Evolutionary conservation across 495 filamentous ascomycete species (phyloP).

Genomic region (Pyronema domesticum): DNA sequence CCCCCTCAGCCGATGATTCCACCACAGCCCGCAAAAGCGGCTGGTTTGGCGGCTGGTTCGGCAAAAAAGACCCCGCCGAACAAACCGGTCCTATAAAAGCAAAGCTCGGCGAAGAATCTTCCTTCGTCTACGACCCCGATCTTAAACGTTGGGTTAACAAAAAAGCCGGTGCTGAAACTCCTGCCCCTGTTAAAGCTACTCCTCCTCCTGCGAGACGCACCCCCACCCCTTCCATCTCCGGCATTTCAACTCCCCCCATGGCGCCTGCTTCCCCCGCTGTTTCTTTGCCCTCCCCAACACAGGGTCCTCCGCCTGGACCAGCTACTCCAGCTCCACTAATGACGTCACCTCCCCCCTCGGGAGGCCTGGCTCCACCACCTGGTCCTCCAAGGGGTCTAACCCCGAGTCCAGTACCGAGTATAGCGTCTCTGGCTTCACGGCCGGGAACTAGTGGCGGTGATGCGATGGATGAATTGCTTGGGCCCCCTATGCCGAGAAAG

Average conservation of each 20-base stretch:
- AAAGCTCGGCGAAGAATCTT: constrained; percentile 85
- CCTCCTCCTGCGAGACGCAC: constrained; percentile 22
- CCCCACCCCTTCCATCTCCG: constrained; percentile 25
- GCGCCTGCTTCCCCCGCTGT: constrained; percentile 22
- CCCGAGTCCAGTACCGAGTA: neutral
- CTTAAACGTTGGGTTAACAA: constrained; percentile 98
- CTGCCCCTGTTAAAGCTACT: constrained; percentile 35
- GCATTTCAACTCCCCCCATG: constrained; percentile 19
- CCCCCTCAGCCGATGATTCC: constrained; percentile 27
- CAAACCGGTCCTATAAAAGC: constrained; percentile 56
- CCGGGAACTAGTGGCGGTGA: constrained; percentile 26
- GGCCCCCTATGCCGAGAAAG: constrained; percentile 20
- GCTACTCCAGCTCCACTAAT: constrained; percentile 11
- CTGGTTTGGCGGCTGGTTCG: constrained; percentile 80
- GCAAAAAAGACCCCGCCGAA: constrained; percentile 34
- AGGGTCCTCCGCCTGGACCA: constrained; percentile 22
- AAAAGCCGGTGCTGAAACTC: constrained; percentile 47
- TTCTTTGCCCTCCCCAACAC: constrained; percentile 28
- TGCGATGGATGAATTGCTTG: constrained; percentile 26
- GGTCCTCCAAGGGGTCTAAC: constrained; percentile 12
- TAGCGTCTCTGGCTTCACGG: neutral
- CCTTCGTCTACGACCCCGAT: constrained; percentile 84
- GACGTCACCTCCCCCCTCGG: constrained; percentile 1
- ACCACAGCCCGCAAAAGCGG: constrained; percentile 44
- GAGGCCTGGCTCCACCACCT: constrained; percentile 1